Evolutionary conservation across 2,329 filamentous ascomycete genomes (phyloP).

Genomic region (Paecilomyces dactylethromorphus): DNA sequence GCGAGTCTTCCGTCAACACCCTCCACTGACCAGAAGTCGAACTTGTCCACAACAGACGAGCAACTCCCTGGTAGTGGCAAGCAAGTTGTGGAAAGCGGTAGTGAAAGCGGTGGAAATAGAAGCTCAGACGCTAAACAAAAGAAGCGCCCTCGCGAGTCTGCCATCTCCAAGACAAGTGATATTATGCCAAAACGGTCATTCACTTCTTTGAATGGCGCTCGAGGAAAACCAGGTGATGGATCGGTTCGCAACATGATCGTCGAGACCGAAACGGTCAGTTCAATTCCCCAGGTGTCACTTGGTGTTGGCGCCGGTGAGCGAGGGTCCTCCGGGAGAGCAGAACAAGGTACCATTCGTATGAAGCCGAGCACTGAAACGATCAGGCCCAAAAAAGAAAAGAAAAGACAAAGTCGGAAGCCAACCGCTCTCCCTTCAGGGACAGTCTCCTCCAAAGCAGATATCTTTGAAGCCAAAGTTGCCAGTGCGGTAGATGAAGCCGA

Average conservation of each 20-base stretch:
- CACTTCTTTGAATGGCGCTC: constrained; percentile 56
- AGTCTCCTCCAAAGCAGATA: constrained; percentile 92
- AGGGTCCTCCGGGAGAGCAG: constrained; percentile 52
- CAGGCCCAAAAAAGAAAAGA: constrained; percentile 87
- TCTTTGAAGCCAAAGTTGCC: constrained; percentile 95
- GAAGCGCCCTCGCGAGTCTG: constrained; percentile 29
- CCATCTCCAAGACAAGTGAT: constrained; percentile 42
- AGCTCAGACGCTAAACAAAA: constrained; percentile 30
- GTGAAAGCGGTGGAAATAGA: constrained; percentile 43
- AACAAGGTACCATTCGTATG: constrained; percentile 67
- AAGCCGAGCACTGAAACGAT: constrained; percentile 96
- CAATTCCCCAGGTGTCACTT: constrained; percentile 76
- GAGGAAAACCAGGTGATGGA: constrained; percentile 66
- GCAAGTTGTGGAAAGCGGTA: constrained; percentile 53
- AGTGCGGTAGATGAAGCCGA: constrained; percentile 93
- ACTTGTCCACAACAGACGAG: constrained; percentile 30
- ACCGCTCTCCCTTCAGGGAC: constrained; percentile 40
- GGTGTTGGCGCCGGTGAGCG: constrained; percentile 55
- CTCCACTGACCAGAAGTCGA: constrained; percentile 35
- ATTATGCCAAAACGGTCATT: constrained; percentile 61
- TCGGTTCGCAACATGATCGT: constrained; percentile 89
- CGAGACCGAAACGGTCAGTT: constrained; percentile 91
- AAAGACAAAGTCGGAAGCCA: constrained; percentile 69
- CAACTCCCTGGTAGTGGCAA: constrained; percentile 34
- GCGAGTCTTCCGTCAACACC: constrained; percentile 72